These are phyloP conservation scores for Ilex aquifolium DNA, from an alignment of 257 asterid species.

Conservation along the genomic window DNA sequence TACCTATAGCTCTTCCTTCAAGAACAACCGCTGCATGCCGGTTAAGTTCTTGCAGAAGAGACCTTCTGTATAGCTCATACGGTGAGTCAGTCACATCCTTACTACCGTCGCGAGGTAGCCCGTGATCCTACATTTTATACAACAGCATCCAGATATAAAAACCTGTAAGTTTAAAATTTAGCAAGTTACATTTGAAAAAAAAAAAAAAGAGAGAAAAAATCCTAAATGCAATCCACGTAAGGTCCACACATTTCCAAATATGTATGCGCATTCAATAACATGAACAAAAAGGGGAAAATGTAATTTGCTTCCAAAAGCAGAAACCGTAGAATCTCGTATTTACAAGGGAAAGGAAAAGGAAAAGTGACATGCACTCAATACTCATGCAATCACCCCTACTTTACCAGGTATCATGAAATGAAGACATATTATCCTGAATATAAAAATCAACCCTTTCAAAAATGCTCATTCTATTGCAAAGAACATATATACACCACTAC, in stretches of 20 bases:
- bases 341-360: not conserved
- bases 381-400: not conserved
- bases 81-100: slow-evolving; percentile 70
- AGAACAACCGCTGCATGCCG: slow-evolving; percentile 98
- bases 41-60: slow-evolving; percentile 80
- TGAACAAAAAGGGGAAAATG: slow-evolving; percentile 1
- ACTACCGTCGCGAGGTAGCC: slow-evolving; percentile 52
- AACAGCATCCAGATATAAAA: slow-evolving; percentile 10
- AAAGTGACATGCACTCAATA: not conserved
- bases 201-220: too few species aligned
- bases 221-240: too few species aligned
- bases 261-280: not conserved
- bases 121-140: slow-evolving; percentile 67
- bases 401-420: too few species aligned
- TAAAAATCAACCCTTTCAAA: too few species aligned
- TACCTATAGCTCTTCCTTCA: slow-evolving; percentile 94
- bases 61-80: slow-evolving; percentile 76
- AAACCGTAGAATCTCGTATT: not conserved
- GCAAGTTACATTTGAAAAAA: too few species aligned
- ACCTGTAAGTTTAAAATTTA: not conserved
- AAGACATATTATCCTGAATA: too few species aligned
- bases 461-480: too few species aligned
- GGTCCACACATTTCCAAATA: too few species aligned
- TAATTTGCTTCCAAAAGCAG: slow-evolving; percentile 1
- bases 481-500: too few species aligned